These are phyloP conservation scores for Suhomyces prunicola DNA, from an alignment of 805 yeast genomes.

Conservation along the genomic window DNA sequence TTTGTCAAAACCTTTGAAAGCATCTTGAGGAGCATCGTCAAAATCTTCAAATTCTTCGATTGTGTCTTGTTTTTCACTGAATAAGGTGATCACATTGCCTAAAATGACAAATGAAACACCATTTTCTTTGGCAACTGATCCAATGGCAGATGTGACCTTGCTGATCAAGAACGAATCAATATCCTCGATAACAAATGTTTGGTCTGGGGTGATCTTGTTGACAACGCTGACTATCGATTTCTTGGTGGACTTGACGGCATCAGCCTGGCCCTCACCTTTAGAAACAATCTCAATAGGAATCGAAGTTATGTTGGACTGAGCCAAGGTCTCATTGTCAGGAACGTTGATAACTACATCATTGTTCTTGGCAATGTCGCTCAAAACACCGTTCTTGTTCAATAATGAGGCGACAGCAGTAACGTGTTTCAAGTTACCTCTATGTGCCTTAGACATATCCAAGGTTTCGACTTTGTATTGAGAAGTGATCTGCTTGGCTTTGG, in stretches of 20 bases:
- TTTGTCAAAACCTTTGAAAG: slow-evolving; percentile 46
- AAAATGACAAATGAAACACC: slow-evolving; percentile 60
- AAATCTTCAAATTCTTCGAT: slow-evolving; percentile 40
- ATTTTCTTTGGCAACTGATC: slow-evolving; percentile 39
- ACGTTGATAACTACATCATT: slow-evolving; percentile 37
- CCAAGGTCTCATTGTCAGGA: slow-evolving; percentile 38
- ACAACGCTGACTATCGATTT: slow-evolving; percentile 70
- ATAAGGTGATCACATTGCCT: slow-evolving; percentile 52
- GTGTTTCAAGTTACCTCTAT: slow-evolving; percentile 72
- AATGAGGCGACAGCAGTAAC: slow-evolving; percentile 72
- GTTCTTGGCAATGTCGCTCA: slow-evolving; percentile 38
- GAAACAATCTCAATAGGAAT: slow-evolving; percentile 66
- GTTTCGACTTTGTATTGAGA: slow-evolving; percentile 58
- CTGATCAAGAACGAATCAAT: slow-evolving; percentile 60
- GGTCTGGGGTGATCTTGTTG: slow-evolving; percentile 67
- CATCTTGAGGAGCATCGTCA: slow-evolving; percentile 62
- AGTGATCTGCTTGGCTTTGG: slow-evolving; percentile 57
- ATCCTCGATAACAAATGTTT: slow-evolving; percentile 56
- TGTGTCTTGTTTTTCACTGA: slow-evolving; percentile 49
- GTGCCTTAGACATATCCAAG: slow-evolving; percentile 85
- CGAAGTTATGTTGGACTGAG: slow-evolving; percentile 33
- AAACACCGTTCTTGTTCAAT: slow-evolving; percentile 51
- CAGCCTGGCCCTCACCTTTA: slow-evolving; percentile 35
- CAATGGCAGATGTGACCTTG: slow-evolving; percentile 43
- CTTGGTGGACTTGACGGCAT: slow-evolving; percentile 59